Base-by-base conservation (phyloP, 192 early-diverging fungal species). In the Coemansia sp. region DNA sequence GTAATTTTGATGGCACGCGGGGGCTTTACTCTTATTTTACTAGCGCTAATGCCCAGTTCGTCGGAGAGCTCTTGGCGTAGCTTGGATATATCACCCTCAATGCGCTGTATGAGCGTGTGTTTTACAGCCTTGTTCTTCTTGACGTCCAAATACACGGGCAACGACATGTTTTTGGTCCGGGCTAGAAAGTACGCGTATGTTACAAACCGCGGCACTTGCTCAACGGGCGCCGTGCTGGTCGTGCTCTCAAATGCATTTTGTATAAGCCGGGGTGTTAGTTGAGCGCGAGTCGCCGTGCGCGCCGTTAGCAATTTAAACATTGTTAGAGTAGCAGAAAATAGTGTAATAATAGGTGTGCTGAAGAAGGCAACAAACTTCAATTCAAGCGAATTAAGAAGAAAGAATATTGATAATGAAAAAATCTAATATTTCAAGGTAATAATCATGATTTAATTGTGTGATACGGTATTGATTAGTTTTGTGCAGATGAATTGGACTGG, bases 121-220 rank as follows among this genome's bases (percentile, higher is more conserved):
- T 67, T 60, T 50, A 85, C 85, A 12, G 86, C 86, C 11, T 83
- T 68, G 11, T 86, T 88, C 68, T 92, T 92, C 62, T 75, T 86
- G 55, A 85, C 63, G 22, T 91, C 86, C 2, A 81, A 74, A 63
- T 92, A 92, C 3, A 92, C 89, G 5, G 91, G 91, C 14, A 92
- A 77, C 57, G 74, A 70, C 60, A 83, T 56, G 64, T 74, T 81
- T 47, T 77, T 68, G 10, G 91, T 89, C 59, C 91, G 85, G 56
- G 75, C 59, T 21, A 92, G 66, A 78, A 82, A 84, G 67, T 92
- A 92, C 26, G 85, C 73, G 62, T 74, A 69, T 26, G 59, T 57
- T 26, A 59, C 23, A 10, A 44, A 23, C 37, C 53, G 23, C 14
- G 53, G 37, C 51, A 12, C n/a, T 46, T 46, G 42, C 42, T 46